Percentiles rank a stretch among this genome's conserved stretches.
These are phyloP conservation scores for Neonectria neomacrospora DNA, from an alignment of 2,329 filamentous ascomycete species.

Conservation along the genomic window DNA sequence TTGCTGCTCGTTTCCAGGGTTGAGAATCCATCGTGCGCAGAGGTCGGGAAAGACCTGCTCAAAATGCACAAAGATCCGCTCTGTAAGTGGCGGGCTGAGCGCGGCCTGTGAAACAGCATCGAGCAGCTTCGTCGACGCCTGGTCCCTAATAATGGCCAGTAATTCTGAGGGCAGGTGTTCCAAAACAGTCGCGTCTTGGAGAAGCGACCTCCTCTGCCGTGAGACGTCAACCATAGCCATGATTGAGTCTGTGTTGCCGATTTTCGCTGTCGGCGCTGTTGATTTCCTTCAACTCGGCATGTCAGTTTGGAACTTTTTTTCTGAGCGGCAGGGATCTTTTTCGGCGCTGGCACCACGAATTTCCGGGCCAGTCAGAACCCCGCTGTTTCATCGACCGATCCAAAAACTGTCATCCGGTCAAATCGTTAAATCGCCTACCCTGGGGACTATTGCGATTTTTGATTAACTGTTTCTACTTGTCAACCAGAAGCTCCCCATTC, in stretches of 20 bases:
- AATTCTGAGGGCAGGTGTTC: slow-evolving; percentile 76
- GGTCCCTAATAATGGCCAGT: slow-evolving; percentile 71
- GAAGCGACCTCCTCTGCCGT: slow-evolving; percentile 65
- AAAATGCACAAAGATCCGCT: slow-evolving; percentile 79
- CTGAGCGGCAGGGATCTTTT: slow-evolving; percentile 37
- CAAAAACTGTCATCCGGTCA: neutral
- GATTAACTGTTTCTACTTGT: neutral
- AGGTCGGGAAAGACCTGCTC: slow-evolving; percentile 82
- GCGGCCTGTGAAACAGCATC: slow-evolving; percentile 76
- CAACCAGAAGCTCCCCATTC: neutral
- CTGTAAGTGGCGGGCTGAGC: slow-evolving; percentile 75
- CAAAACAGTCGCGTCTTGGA: slow-evolving; percentile 64
- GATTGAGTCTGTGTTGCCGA: slow-evolving; percentile 49
- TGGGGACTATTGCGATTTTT: neutral
- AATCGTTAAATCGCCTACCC: neutral
- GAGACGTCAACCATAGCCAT: slow-evolving; percentile 69
- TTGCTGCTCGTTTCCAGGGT: slow-evolving; percentile 53
- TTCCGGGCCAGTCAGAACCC: slow-evolving; percentile 52
- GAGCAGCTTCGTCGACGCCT: slow-evolving; percentile 73
- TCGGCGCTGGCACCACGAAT: slow-evolving; percentile 49
- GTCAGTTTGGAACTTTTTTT: slow-evolving; percentile 54
- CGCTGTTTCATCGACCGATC: slow-evolving; percentile 20
- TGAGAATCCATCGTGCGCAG: slow-evolving; percentile 79
- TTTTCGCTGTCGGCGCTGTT: slow-evolving; percentile 44
- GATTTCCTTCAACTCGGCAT: slow-evolving; percentile 40